Evolutionary conservation across 441 rosid species (phyloP).

Genomic region (Geranium incanum): DNA sequence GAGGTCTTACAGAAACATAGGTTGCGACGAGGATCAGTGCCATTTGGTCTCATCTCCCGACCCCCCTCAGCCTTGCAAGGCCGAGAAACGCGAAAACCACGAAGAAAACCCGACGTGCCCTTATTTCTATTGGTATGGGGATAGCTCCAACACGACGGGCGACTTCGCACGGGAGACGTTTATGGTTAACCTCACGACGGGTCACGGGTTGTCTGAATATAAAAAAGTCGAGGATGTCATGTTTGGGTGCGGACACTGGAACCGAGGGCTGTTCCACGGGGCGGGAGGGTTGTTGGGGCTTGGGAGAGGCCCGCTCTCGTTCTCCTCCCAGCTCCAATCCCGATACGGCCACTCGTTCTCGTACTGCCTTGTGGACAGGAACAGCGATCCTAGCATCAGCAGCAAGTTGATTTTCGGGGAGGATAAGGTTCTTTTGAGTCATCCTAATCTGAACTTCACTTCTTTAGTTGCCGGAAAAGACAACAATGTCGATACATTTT

Average conservation of each 20-base stretch:
- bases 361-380: slow-evolving; percentile 74
- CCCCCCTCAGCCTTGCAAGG: slow-evolving; percentile 52
- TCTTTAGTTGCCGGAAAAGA: slow-evolving; percentile 53
- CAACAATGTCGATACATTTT: slow-evolving; percentile 63
- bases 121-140: slow-evolving; percentile 85
- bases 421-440: slow-evolving; percentile 54
- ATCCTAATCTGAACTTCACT: slow-evolving; percentile 66
- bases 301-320: slow-evolving; percentile 85
- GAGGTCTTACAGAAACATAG: slow-evolving; percentile 57
- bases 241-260: slow-evolving; percentile 97
- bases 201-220: slow-evolving; percentile 39
- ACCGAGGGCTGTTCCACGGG: slow-evolving; percentile 69
- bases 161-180: slow-evolving; percentile 78
- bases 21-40: slow-evolving; percentile 66
- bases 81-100: slow-evolving; percentile 20
- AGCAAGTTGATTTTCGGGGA: slow-evolving; percentile 91
- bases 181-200: slow-evolving; percentile 59
- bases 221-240: slow-evolving; percentile 56
- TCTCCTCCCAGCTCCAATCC: slow-evolving; percentile 78
- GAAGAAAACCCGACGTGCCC: slow-evolving; percentile 49
- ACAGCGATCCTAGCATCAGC: slow-evolving; percentile 66
- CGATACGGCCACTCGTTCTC: slow-evolving; percentile 75
- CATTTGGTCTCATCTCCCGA: slow-evolving; percentile 65
- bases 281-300: slow-evolving; percentile 78
- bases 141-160: slow-evolving; percentile 84